A percentile compares a stretch with the other conserved stretches of the same genome.
Conservation (phyloP, 2,329 filamentous ascomycete genomes). For the Colletotrichum sp. region DNA sequence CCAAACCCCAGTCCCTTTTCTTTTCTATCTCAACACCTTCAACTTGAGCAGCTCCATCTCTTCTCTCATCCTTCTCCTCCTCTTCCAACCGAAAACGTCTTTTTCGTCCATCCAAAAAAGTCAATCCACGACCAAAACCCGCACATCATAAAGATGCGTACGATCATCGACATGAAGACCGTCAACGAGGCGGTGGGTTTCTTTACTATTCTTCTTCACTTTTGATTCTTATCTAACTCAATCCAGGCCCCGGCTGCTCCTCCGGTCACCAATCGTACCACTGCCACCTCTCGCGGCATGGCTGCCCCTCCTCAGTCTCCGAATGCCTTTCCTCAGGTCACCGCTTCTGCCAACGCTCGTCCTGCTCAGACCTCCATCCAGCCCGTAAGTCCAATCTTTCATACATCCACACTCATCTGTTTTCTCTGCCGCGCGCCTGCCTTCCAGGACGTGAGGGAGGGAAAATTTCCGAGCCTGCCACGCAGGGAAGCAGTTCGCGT, state of each 20-base stretch:
- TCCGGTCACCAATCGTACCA: no score
- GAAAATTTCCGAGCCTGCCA: neutral
- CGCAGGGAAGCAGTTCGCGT: neutral
- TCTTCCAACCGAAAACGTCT: fast-evolving
- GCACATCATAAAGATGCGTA: neutral
- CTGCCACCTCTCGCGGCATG: no score
- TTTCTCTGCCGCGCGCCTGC: neutral
- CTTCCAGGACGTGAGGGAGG: neutral
- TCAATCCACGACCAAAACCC: neutral
- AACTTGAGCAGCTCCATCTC: neutral
- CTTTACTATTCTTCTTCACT: neutral
- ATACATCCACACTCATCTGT: neutral
- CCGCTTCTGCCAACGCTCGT: fast-evolving
- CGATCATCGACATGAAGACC: neutral
- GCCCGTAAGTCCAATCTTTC: neutral
- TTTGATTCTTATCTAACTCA: neutral
- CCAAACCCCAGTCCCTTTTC: neutral
- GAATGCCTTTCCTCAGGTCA: neutral
- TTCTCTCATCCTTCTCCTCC: neutral
- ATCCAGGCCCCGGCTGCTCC: neutral
- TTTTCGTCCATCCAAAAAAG: neutral
- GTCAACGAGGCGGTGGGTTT: neutral
- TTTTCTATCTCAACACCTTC: neutral
- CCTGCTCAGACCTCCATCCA: fast-evolving
- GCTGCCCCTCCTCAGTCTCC: fast-evolving